Evolutionary conservation across 345 rosid genomes (phyloP), one percentile per base, ranked within the genome.

Genomic region (Mercurialis annua): DNA sequence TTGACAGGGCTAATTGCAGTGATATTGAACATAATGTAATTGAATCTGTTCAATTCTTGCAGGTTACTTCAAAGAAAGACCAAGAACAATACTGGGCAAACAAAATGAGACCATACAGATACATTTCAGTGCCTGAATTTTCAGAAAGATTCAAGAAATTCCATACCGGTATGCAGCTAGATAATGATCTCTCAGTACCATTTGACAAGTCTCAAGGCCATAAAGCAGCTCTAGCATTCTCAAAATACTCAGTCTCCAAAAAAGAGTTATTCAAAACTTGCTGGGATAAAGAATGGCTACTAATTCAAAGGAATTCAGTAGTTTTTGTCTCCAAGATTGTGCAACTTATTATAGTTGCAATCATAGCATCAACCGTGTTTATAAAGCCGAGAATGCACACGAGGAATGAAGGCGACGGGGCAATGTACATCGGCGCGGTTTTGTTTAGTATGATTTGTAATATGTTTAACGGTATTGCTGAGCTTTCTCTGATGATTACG

Each of bases 51-150:
- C 5, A 21, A 59, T 42, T 60, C 10, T 60, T 42, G 6, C 81
- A 93, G 98, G 98, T 91, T 70, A 85, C 92, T 2, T 94, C 97
- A 49, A 89, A 72, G 73, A 94, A 91, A 77, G 98, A 94, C 79
- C 98, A 91, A 72, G 92, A 87, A 62, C 99, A 91, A 58, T 94
- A 91, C 48, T 91, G 97, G 98, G 79, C 76, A 12, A 84, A 84
- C 60, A 80, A 67, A 58, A 76, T 17, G 47, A 81, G 51, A 56
- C 96, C 92, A 4, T 91, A 91, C 81, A 75, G 79, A 64, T 94
- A 79, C 75, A 65, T 86, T 21, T 30, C 92, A 47, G 96, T 91
- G 2, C 36, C 82, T 0, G 89, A 85, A 33, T 88, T 94, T 70
- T 78, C 83, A 6, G 65, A 77, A 51, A 78, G 62, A 26, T 89